Evolutionary conservation across 2,329 filamentous ascomycete species (phyloP), one percentile per base, ranked within the genome.

Genomic region (Aspergillus carbonarius): DNA sequence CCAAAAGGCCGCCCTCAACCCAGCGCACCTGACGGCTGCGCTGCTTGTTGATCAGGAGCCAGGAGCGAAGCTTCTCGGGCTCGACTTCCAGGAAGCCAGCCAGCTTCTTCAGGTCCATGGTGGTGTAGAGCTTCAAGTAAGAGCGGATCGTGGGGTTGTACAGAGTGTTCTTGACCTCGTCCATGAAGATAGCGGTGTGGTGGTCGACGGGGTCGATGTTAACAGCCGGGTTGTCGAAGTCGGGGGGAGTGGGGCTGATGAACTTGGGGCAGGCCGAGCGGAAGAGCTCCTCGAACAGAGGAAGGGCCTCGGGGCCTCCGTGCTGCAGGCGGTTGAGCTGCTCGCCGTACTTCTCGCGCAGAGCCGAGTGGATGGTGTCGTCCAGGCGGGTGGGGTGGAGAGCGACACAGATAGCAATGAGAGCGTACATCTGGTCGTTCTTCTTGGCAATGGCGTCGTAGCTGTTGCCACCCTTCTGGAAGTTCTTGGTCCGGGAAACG

Each of bases 381-480:
- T 99, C 95, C 70, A 99, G 87, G 69, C 95, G 88, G 58, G 93
- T 98, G 59, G 95, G 95, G 81, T 96, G 91, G 85, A 99, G 96
- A 66, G 95, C 93, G 58, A 98, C 93, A 79, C 95, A 99, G 81
- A 99, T 98, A 78, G 95, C 93, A 70, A 99, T 96, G 68, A 99
- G 86, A 39, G 95, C 95, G 78, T 97, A 97, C 93, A 99, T 98
- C 84, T 99, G 95, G 79, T 99, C 95, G 79, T 96, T 98, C 88
- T 98, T 98, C 90, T 99, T 99, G 72, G 91, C 93, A 79, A 98
- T 97, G 64, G 92, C 96, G 79, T 99, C 95, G 82, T 96, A 98
- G 68, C 82, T 96, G 70, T 78, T 78, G 67, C 76, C 90, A 77
- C 93, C 96, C 88, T 98, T 99, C 82, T 99, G 95, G 88, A 98